Conservation (phyloP, 164 flowering plant species). For the Magnolia sinica region DNA sequence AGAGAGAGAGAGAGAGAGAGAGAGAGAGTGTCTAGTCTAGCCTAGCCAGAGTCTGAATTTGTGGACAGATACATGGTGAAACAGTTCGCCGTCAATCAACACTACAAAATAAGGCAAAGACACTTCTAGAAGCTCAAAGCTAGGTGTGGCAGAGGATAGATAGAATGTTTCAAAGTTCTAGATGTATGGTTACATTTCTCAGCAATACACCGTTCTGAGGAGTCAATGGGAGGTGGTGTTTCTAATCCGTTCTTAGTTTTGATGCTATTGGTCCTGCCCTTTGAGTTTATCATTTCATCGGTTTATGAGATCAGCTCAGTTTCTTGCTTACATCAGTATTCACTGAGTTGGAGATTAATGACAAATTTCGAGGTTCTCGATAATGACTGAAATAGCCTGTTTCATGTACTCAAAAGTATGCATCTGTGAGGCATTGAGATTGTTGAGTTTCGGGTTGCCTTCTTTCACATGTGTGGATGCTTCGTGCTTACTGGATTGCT, state of each 20-base stretch:
- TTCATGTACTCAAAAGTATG: neutral
- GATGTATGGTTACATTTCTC: constrained; percentile 90
- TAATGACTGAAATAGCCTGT: neutral
- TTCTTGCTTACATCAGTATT: neutral
- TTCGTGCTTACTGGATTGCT: no score
- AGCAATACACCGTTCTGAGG: constrained; percentile 70
- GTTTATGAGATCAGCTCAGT: neutral
- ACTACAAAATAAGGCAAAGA: constrained; percentile 64
- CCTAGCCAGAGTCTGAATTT: no score
- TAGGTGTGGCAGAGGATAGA: constrained; percentile 77
- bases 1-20: no score
- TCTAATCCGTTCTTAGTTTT: neutral
- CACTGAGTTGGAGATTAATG: neutral
- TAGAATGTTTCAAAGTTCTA: constrained; percentile 68
- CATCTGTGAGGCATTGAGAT: neutral
- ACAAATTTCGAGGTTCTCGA: neutral
- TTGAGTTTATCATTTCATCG: neutral
- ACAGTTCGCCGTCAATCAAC: constrained; percentile 52
- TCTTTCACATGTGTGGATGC: neutral
- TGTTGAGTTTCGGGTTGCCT: neutral
- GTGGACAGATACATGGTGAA: constrained; percentile 85
- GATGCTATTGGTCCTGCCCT: neutral
- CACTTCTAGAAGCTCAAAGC: constrained; percentile 68
- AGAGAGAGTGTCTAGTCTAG: no score
- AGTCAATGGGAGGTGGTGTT: neutral